These are phyloP conservation scores for Pyracantha coccinea DNA, from an alignment of 331 rosid genomes.

Conservation along the genomic window DNA sequence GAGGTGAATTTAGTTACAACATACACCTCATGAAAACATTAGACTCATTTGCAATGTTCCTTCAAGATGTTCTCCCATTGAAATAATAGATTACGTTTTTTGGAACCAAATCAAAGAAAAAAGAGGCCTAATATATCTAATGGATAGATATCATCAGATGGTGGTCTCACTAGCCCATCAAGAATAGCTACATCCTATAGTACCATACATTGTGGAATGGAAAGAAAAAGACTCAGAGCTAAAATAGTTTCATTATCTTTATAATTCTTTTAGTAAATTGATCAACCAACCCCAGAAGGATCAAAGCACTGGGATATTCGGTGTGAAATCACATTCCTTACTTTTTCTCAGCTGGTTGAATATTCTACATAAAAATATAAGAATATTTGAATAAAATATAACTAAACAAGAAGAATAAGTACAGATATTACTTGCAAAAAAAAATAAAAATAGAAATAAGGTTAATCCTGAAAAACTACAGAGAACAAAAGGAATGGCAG, in stretches of 20 bases:
- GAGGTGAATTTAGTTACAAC: background rate
- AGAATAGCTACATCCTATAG: too few relatives aligned
- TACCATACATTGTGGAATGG: too few relatives aligned
- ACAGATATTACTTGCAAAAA: background rate
- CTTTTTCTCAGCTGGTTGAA: background rate
- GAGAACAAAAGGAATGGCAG: background rate
- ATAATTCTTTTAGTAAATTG: too few relatives aligned
- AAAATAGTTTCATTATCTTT: too few relatives aligned
- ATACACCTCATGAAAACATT: background rate
- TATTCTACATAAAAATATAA: background rate
- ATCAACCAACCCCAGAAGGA: too few relatives aligned
- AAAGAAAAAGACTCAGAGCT: too few relatives aligned
- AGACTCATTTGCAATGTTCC: background rate
- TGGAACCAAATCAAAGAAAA: background rate
- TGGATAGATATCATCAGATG: too few relatives aligned
- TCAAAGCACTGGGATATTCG: too few relatives aligned
- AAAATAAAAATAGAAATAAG: background rate
- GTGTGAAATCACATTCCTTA: too few relatives aligned
- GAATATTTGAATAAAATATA: background rate
- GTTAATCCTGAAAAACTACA: background rate
- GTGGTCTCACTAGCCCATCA: too few relatives aligned
- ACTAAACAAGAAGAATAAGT: background rate
- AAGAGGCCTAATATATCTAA: background rate
- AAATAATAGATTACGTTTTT: background rate
- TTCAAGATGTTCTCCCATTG: background rate